Percentiles rank a stretch among this genome's conserved stretches.
phyloP scores from a whole-genome alignment of 345 rosid species.

The Psidium friedrichsthalianum region DNA sequence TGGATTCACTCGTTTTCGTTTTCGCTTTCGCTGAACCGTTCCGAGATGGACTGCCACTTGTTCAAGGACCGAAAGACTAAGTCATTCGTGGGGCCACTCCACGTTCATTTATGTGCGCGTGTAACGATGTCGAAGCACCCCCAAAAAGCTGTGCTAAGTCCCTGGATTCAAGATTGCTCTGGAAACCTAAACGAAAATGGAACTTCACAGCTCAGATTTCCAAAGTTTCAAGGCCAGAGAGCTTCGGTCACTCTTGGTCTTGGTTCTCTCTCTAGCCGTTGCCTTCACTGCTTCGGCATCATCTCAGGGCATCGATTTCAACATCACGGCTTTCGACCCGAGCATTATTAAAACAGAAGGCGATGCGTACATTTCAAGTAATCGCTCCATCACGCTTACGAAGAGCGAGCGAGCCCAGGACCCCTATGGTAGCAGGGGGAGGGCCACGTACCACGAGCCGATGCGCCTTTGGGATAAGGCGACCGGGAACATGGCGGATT shows the following conservation, averaged over 20 bases:
- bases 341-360: not conserved
- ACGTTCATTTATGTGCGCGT: too few relatives aligned
- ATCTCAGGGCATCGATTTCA: not conserved
- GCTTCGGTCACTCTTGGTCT: not conserved
- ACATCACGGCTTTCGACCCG: not conserved
- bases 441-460: not conserved
- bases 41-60: too few relatives aligned
- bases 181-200: not conserved
- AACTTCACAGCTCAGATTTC: not conserved
- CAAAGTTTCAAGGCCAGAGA: not conserved
- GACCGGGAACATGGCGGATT: not conserved
- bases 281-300: not conserved
- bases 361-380: not conserved
- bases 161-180: too few relatives aligned
- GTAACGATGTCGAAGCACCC: too few relatives aligned
- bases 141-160: too few relatives aligned
- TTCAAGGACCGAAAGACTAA: too few relatives aligned
- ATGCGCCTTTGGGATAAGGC: slow-evolving; percentile 1
- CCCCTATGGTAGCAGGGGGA: too few relatives aligned
- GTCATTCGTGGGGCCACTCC: too few relatives aligned
- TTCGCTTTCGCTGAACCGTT: too few relatives aligned
- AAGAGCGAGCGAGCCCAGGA: too few relatives aligned
- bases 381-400: not conserved
- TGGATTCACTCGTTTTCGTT: too few relatives aligned
- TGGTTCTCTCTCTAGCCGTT: not conserved